Base-by-base conservation (phyloP, 2,329 filamentous ascomycete genomes). In the Aspergillus ochraceoroseus region DNA sequence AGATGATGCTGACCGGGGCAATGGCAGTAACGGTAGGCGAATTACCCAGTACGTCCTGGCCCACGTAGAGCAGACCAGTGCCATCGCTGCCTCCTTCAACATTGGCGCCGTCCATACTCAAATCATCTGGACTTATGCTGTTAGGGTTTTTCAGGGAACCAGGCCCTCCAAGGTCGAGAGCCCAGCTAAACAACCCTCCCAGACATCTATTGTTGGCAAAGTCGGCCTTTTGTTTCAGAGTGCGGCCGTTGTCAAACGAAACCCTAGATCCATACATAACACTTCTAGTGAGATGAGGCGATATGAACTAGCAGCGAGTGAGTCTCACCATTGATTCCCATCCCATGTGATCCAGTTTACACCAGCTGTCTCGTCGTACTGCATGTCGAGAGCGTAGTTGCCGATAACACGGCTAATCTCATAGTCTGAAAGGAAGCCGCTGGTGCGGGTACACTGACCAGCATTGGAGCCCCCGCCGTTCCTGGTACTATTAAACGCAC, bases 331-430 rank as follows among this genome's bases (percentile, higher is more conserved):
- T 33, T 50, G 47, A 27, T 49, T 32, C 4, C 8, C 4, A 12
- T 36, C 32, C 45, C 47, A 50, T 11, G 36, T 51, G 6, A 51
- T 48, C 48, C 43, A 51, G 13, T 51, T 48, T 2, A 51, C 45
- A 3, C 18, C 48, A 8, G 45, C 45, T 4, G 13, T 17, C 9
- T 29, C 40, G 20, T 48, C 34, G 25, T 48, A 41, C 4, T 32
- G 1, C 5, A 38, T n/a, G 1, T 31, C 22, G 1, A 31, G 32
- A 8, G 30, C 18, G 20, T 48, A 31, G 0, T 33, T 5, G 9
- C 32, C 36, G 7, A 41, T 20, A n/a, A 44, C 27, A 4, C 27
- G 19, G 11, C 13, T 11, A 25, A 44, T 44, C 9, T 44, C 41
- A 13, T 43, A 32, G 13, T 44, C 12, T 1, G 41, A 44, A 13